These are phyloP conservation scores for Allium cepa DNA, from an alignment of 106 monocot genomes.

Conservation along the genomic window DNA sequence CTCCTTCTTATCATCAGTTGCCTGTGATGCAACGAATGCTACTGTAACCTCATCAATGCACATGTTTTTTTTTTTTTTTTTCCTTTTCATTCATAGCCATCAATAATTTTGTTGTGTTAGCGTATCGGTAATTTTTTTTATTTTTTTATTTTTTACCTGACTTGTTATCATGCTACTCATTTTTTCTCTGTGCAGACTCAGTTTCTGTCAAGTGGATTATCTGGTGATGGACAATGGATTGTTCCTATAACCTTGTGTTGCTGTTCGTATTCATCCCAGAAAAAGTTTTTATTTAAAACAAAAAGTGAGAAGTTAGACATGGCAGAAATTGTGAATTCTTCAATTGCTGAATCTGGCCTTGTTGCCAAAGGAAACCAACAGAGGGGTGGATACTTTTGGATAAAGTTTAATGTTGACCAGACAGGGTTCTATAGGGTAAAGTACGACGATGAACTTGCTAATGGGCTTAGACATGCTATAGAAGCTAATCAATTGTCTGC, in stretches of 20 bases:
- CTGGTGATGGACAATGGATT: slow-evolving; percentile 81
- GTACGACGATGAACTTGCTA: slow-evolving; percentile 74
- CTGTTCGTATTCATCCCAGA: slow-evolving; percentile 53
- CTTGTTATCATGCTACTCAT: too few species aligned
- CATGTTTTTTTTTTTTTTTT: too few species aligned
- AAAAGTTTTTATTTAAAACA: slow-evolving; percentile 55
- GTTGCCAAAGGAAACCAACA: slow-evolving; percentile 13
- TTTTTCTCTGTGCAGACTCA: slow-evolving; percentile 38
- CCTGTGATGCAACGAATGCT: too few species aligned
- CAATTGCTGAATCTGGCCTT: slow-evolving; percentile 8
- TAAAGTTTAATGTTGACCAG: slow-evolving; percentile 86
- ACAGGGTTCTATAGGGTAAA: slow-evolving; percentile 95
- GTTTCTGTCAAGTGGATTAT: slow-evolving; percentile 77
- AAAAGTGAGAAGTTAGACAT: slow-evolving; percentile 54
- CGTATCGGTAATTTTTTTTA: too few species aligned
- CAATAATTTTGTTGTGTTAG: too few species aligned
- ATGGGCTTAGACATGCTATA: slow-evolving; percentile 63
- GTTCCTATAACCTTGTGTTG: slow-evolving; percentile 72
- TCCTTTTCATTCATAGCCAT: too few species aligned
- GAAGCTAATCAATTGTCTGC: slow-evolving; percentile 55
- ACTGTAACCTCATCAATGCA: too few species aligned
- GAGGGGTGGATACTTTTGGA: slow-evolving; percentile 36
- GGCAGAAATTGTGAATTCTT: slow-evolving; percentile 20
- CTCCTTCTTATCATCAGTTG: not conserved
- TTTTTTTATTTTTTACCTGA: too few species aligned